Evolutionary conservation across 305 asterid species (phyloP).

Genomic region (Galium porrigens): DNA sequence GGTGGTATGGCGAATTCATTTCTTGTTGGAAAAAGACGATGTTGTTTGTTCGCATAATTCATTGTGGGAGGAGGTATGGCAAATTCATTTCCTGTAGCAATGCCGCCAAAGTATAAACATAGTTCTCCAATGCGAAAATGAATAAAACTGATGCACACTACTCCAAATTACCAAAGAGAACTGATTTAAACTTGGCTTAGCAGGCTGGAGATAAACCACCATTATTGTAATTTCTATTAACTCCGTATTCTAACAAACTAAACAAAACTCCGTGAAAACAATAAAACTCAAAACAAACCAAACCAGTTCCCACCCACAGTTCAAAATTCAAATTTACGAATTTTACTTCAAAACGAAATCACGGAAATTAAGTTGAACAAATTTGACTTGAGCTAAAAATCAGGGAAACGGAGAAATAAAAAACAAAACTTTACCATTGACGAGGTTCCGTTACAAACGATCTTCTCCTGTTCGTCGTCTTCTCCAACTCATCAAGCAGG

Average conservation of each 20-base stretch:
- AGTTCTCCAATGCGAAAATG: background rate
- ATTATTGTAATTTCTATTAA: background rate
- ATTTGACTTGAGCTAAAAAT: constrained; percentile 19
- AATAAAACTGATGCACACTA: background rate
- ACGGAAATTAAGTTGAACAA: constrained; percentile 17
- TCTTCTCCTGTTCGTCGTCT: constrained; percentile 34
- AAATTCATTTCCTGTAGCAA: background rate
- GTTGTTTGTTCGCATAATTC: background rate
- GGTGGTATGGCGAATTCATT: background rate
- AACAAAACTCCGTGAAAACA: background rate
- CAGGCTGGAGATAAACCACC: background rate
- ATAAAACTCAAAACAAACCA: background rate
- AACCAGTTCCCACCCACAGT: background rate
- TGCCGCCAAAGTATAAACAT: background rate
- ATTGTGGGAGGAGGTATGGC: background rate
- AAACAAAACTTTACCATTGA: constrained; percentile 44
- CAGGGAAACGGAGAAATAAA: background rate
- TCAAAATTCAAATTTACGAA: background rate
- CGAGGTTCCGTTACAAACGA: constrained; percentile 36
- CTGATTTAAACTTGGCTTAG: background rate
- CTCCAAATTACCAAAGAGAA: background rate
- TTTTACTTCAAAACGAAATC: background rate
- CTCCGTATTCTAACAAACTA: background rate
- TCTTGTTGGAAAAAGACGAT: background rate
- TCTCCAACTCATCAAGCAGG: constrained; percentile 55